phyloP scores from a whole-genome alignment of 805 yeast genomes.

The Lachancea waltii region DNA sequence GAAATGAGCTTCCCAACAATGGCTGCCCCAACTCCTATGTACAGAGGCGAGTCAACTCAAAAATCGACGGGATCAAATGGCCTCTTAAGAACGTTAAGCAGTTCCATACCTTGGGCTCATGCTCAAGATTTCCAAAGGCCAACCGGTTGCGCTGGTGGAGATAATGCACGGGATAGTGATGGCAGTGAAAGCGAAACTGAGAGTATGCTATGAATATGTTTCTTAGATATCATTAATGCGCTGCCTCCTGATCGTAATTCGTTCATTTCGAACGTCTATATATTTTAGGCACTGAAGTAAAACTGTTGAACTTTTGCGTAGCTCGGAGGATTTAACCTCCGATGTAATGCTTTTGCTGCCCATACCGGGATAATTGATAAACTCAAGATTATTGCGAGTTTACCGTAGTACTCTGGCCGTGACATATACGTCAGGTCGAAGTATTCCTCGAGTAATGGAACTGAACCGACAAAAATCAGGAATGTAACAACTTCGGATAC shows the following conservation, averaged over 20 bases:
- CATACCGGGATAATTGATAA: conserved; percentile 84
- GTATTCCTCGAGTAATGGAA: conserved; percentile 85
- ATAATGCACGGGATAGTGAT: conserved; percentile 21
- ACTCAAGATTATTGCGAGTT: conserved; percentile 52
- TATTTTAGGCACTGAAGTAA: conserved; percentile 33
- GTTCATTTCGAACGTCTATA: background rate
- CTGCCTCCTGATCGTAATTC: background rate
- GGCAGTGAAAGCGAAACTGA: conserved; percentile 18
- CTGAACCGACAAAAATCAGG: conserved; percentile 56
- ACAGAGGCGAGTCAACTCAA: conserved; percentile 1
- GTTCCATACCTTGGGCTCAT: conserved; percentile 66
- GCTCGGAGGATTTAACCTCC: conserved; percentile 84
- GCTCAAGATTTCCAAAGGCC: conserved; percentile 79
- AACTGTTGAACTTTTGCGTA: conserved; percentile 91
- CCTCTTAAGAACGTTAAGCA: conserved; percentile 41
- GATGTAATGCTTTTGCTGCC: conserved; percentile 68
- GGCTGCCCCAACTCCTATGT: conserved; percentile 3
- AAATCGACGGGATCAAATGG: conserved; percentile 4
- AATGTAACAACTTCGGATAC: conserved; percentile 66
- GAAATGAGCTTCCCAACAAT: conserved; percentile 3
- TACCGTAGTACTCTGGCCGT: conserved; percentile 61
- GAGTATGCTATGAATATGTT: conserved; percentile 8
- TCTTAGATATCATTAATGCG: background rate
- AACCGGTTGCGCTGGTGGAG: conserved; percentile 5
- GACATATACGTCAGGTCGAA: conserved; percentile 63